Evolutionary conservation across 139 green algal species (phyloP).

Genomic region (Micromonas commoda): DNA sequence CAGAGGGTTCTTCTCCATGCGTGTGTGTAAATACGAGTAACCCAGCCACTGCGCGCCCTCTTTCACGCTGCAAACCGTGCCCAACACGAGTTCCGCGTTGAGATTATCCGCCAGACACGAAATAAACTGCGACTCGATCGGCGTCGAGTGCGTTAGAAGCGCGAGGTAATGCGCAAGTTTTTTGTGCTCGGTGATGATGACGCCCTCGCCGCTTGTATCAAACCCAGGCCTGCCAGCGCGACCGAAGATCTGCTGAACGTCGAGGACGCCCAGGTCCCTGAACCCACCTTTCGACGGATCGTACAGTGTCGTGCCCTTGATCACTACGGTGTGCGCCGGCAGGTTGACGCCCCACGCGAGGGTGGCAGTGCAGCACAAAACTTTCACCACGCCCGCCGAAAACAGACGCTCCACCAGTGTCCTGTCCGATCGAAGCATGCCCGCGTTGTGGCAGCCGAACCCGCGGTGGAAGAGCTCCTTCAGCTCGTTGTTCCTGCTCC

Average conservation of each 20-base stretch:
- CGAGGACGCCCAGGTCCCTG: slow-evolving; percentile 87
- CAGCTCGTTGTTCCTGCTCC: slow-evolving; percentile 81
- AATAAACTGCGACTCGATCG: slow-evolving; percentile 85
- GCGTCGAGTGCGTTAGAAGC: slow-evolving; percentile 77
- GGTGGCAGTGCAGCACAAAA: slow-evolving; percentile 92
- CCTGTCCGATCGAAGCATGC: slow-evolving; percentile 91
- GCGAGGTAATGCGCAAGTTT: slow-evolving; percentile 92
- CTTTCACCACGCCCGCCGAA: slow-evolving; percentile 73
- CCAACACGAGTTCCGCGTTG: slow-evolving; percentile 94
- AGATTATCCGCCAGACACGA: slow-evolving; percentile 77
- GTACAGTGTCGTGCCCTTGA: slow-evolving; percentile 99
- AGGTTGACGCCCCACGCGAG: slow-evolving; percentile 98
- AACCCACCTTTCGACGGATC: slow-evolving; percentile 86
- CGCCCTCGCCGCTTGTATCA: slow-evolving; percentile 68
- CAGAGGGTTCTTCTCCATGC: slow-evolving; percentile 87
- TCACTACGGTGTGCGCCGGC: slow-evolving; percentile 86
- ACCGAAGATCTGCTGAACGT: slow-evolving; percentile 95
- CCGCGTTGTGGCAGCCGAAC: slow-evolving; percentile 92
- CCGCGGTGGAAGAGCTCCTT: slow-evolving; percentile 66
- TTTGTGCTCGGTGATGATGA: slow-evolving; percentile 94
- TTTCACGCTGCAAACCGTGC: slow-evolving; percentile 84
- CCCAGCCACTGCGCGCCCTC: slow-evolving; percentile 80
- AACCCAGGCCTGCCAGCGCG: slow-evolving; percentile 88
- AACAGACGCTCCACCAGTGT: slow-evolving; percentile 89
- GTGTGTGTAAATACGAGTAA: slow-evolving; percentile 92